Percentiles rank a stretch among this genome's conserved stretches.
phyloP scores from a whole-genome alignment of 31 red algal genomes.

The Odonthalia washingtoniensis region DNA sequence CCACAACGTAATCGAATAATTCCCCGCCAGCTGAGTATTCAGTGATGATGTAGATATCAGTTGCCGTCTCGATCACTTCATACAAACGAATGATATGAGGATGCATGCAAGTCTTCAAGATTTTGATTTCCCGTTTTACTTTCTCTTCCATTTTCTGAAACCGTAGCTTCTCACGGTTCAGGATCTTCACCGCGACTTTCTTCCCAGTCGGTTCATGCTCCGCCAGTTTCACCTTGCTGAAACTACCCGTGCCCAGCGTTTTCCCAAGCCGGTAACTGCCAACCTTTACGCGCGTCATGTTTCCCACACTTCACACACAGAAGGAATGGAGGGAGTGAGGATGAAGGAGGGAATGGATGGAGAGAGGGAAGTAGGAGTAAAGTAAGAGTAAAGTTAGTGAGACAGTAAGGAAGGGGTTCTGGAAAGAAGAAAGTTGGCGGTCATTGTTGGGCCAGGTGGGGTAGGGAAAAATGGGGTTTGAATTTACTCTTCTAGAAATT shows the following conservation, averaged over 20 bases:
- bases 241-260: slow-evolving; percentile 93
- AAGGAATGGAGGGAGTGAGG: slow-evolving; percentile 18
- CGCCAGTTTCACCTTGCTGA: slow-evolving; percentile 96
- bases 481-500: too few species aligned
- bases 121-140: slow-evolving; percentile 96
- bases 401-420: not conserved
- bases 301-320: slow-evolving; percentile 24
- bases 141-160: slow-evolving; percentile 95
- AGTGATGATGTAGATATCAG: slow-evolving; percentile 93
- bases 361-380: slow-evolving; percentile 12
- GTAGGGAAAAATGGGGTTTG: too few species aligned
- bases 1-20: slow-evolving; percentile 98
- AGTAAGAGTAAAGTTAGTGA: too few species aligned
- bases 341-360: slow-evolving; percentile 16
- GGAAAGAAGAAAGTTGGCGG: too few species aligned
- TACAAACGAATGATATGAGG: slow-evolving; percentile 97
- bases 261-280: slow-evolving; percentile 90
- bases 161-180: slow-evolving; percentile 95
- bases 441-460: too few species aligned
- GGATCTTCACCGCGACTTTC: slow-evolving; percentile 99
- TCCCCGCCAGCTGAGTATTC: slow-evolving; percentile 96
- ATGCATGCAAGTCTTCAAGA: slow-evolving; percentile 90
- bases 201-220: slow-evolving; percentile 95
- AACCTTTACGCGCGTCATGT: slow-evolving; percentile 74
- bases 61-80: slow-evolving; percentile 97